Percentiles rank a stretch among this genome's conserved stretches.
Evolutionary conservation across 2,329 filamentous ascomycete species (phyloP).

Genomic region (Diaporthe capsici): DNA sequence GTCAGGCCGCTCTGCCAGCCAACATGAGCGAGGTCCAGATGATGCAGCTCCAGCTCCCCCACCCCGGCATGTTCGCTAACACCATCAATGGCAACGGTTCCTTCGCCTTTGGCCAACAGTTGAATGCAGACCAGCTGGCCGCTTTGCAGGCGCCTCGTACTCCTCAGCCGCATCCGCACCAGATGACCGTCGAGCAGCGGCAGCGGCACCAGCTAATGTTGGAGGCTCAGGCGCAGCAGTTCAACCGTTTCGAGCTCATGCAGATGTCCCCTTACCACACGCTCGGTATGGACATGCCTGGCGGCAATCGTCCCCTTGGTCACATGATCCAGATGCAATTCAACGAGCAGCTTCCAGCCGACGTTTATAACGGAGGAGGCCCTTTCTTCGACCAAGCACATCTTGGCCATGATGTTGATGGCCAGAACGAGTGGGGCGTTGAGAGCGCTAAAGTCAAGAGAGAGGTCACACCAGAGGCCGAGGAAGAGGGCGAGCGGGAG

Average conservation of each 20-base stretch:
- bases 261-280: background rate
- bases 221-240: background rate
- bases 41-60: slow-evolving; percentile 10
- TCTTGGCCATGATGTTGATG: background rate
- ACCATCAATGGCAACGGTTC: too few species aligned
- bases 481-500: background rate
- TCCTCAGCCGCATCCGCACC: background rate
- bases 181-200: slow-evolving; percentile 6
- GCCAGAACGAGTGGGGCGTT: background rate
- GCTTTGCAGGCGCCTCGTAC: background rate
- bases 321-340: background rate
- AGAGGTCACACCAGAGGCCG: background rate
- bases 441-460: background rate
- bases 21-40: background rate
- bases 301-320: background rate
- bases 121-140: background rate
- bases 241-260: background rate
- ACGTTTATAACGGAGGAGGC: background rate
- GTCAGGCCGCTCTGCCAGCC: background rate
- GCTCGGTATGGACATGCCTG: background rate
- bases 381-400: background rate
- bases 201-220: background rate
- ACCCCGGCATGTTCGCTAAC: too few species aligned
- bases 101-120: background rate
- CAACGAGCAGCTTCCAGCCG: slow-evolving; percentile 12